Evolutionary conservation across 257 asterid species (phyloP).

Genomic region (Mentha longifolia): DNA sequence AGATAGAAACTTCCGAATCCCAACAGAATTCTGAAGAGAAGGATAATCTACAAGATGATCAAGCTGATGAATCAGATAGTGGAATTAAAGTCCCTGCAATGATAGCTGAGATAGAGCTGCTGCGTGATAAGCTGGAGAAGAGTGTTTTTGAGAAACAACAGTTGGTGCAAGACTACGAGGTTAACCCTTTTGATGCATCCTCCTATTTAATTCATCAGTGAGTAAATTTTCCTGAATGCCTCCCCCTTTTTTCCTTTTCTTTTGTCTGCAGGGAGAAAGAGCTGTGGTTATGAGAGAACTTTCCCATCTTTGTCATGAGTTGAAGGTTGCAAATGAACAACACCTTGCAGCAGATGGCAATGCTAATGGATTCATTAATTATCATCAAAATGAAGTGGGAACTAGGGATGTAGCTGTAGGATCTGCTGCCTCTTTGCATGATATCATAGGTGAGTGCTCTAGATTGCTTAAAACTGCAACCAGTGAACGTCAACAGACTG

Average conservation of each 20-base stretch:
- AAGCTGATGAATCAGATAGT: conserved; percentile 50
- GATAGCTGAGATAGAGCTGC: conserved; percentile 62
- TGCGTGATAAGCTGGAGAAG: conserved; percentile 60
- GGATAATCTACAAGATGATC: conserved; percentile 45
- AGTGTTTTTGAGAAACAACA: conserved; percentile 59
- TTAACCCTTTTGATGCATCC: conserved; percentile 40
- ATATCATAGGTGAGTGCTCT: conserved; percentile 59
- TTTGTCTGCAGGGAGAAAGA: conserved; percentile 71
- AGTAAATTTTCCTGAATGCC: too few species aligned
- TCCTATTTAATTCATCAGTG: conserved; percentile 25
- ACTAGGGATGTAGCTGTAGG: conserved; percentile 28
- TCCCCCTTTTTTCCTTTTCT: conserved; percentile 6
- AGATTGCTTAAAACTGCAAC: conserved; percentile 42
- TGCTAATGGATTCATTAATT: conserved; percentile 37
- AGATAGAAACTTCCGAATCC: conserved; percentile 75
- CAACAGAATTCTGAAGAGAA: conserved; percentile 59
- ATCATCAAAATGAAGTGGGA: conserved; percentile 27
- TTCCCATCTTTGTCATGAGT: conserved; percentile 45
- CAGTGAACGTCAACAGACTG: conserved; percentile 40
- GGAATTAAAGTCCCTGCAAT: conserved; percentile 48
- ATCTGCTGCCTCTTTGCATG: conserved; percentile 53
- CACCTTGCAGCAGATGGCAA: conserved; percentile 35
- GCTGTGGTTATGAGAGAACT: conserved; percentile 52
- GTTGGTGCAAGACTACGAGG: conserved; percentile 62
- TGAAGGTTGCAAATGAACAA: conserved; percentile 47